Conservation (phyloP, 768 basidiomycete species). For the Auricularia cornea region DNA sequence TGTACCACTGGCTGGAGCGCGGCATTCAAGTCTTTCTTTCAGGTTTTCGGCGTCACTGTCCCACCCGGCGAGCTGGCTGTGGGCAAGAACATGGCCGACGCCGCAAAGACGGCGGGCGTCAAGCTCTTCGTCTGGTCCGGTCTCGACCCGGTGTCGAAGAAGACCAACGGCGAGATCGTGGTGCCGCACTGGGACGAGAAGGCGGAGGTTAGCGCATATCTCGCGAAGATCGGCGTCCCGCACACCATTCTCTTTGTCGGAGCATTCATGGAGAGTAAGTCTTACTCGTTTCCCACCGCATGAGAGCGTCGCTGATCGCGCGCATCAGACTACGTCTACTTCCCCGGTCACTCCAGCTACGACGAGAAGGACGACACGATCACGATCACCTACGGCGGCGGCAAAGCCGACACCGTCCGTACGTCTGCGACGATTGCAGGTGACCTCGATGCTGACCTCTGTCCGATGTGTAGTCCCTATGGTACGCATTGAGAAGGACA, state of each 20-base stretch:
- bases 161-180: not conserved
- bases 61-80: not conserved
- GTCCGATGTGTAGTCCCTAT: not conserved
- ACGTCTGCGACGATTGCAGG: no score
- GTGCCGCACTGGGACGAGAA: not conserved
- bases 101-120: not conserved
- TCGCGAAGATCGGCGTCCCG: not conserved
- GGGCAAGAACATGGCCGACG: not conserved
- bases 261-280: not conserved
- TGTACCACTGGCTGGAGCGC: not conserved
- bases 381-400: no score
- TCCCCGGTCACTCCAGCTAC: not conserved
- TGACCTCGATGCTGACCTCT: no score
- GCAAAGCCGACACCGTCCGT: no score
- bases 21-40: not conserved
- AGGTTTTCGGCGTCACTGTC: not conserved
- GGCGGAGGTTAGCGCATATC: not conserved
- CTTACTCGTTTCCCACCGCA: not conserved
- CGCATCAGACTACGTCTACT: not conserved
- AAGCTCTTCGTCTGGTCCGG: not conserved
- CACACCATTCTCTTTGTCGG: not conserved
- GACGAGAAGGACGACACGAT: no score
- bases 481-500: not conserved
- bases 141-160: not conserved
- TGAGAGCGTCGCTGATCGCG: no score